phyloP scores from a whole-genome alignment of 129 eudicot genomes.

The Solidago caesia region DNA sequence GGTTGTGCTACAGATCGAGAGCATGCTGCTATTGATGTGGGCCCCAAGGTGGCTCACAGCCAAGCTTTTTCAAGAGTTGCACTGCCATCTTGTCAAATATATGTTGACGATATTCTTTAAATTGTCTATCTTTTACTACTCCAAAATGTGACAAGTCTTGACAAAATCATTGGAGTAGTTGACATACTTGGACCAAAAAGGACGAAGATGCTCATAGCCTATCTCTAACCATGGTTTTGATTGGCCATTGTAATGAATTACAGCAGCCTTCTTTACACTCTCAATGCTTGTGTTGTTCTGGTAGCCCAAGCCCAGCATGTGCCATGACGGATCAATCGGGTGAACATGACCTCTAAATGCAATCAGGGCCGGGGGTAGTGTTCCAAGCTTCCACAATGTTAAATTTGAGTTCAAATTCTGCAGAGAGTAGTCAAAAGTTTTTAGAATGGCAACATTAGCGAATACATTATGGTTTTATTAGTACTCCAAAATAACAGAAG shows the following conservation, averaged over 20 bases:
- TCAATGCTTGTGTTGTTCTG: slow-evolving; percentile 77
- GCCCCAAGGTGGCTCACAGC: slow-evolving; percentile 2
- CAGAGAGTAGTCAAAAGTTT: slow-evolving; percentile 16
- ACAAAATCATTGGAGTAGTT: slow-evolving; percentile 88
- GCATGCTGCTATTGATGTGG: slow-evolving; percentile 19
- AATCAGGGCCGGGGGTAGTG: slow-evolving; percentile 92
- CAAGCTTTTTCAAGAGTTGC: slow-evolving; percentile 24
- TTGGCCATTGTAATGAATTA: slow-evolving; percentile 98
- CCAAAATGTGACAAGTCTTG: slow-evolving; percentile 79
- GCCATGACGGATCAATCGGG: slow-evolving; percentile 92
- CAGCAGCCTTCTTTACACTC: slow-evolving; percentile 80
- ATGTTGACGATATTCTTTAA: slow-evolving; percentile 25
- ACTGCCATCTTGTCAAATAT: slow-evolving; percentile 21
- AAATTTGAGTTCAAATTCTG: slow-evolving; percentile 91
- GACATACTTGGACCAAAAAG: slow-evolving; percentile 91
- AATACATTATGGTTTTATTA: neutral
- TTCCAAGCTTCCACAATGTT: slow-evolving; percentile 95
- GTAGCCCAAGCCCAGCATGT: slow-evolving; percentile 97
- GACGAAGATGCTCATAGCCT: slow-evolving; percentile 91
- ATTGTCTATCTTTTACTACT: slow-evolving; percentile 37
- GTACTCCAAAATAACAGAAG: neutral
- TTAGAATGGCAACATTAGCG: neutral
- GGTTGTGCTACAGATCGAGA: slow-evolving; percentile 27
- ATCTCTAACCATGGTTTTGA: slow-evolving; percentile 97
- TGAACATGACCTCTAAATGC: slow-evolving; percentile 89